Base-by-base conservation (phyloP, 2,329 filamentous ascomycete species). In the Ophiognomonia clavigignenti-juglandacearum region DNA sequence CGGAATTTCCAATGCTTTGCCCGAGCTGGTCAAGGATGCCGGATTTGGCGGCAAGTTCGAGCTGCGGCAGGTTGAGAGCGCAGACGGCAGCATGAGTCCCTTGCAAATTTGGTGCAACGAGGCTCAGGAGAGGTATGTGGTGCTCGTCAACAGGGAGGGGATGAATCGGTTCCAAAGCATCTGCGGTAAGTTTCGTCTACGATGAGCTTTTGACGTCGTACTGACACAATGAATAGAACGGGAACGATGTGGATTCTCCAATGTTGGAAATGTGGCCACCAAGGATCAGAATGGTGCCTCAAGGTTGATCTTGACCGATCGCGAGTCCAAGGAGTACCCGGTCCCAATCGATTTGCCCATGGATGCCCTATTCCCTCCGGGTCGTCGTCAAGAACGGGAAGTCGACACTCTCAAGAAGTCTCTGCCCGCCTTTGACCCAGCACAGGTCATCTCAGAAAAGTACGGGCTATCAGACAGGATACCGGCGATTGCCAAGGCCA, bases 51-150 rank as follows among this genome's bases (percentile, higher is more conserved):
- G 91, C 42, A 85, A 82, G 38, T 97, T 98, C 56, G 92, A 98
- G 66, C 77, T 98, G n/a, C 83, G 93, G 54, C 88, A 97, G 60
- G 78, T 98, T 31, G 90, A 96, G 63, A 96, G 82, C 63, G 87
- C 88, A 2, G 93, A 97, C 66, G 82, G 77, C 54, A 86, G 88
- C 61, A 92, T 98, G 86, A 96, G 88, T 60, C 93, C 93, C 18
- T 79, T 98, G 48, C 88, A 97, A 63, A 96, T 98, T 39, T 97
- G 92, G 91, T 96, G 93, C 66, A 95, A 92, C 58, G 92, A 97
- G 65, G 89, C 93, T 0, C 93, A 98, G 64, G 93, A 98, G 67
- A 80, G 93, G 64, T 98, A 98, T 59, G 93, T 98, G 7, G 73
- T 98, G 58, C 83, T 95, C 8, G 82, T 98, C 53, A 89, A 91